Evolutionary conservation across 805 yeast species (phyloP).

Genomic region (Kuraishia piskuri): DNA sequence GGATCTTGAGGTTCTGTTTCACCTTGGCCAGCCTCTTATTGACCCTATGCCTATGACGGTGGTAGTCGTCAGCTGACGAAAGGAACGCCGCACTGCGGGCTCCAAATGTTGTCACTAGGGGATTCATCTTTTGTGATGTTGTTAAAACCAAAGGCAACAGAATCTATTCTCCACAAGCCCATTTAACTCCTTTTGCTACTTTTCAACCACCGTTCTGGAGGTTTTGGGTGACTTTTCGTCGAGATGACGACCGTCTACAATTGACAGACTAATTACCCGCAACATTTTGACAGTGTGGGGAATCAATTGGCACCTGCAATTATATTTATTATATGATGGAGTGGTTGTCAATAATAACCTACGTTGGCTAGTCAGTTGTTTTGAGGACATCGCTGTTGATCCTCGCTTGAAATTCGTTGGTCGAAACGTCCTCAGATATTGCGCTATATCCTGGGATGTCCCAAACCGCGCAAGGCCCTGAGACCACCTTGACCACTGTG

Average conservation of each 20-base stretch:
- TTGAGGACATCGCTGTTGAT: no score
- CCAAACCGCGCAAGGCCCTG: no score
- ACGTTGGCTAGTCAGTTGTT: no score
- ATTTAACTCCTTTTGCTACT: no score
- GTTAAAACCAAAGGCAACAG: no score
- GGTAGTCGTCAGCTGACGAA: conserved; percentile 60
- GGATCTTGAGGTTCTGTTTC: conserved; percentile 55
- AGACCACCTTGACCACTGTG: neutral
- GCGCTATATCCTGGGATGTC: no score
- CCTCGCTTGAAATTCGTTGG: no score
- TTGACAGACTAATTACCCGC: neutral
- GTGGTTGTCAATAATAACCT: no score
- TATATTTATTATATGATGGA: no score
- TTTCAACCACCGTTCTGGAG: neutral
- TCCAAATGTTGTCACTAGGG: conserved; percentile 38
- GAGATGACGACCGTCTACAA: neutral
- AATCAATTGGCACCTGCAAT: neutral
- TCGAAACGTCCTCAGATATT: no score
- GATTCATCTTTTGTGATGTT: conserved; percentile 17
- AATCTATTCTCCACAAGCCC: no score
- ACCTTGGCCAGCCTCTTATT: conserved; percentile 53
- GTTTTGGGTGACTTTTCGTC: neutral
- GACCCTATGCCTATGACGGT: conserved; percentile 55
- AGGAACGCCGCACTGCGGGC: conserved; percentile 56
- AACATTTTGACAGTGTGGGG: neutral